phyloP scores from a whole-genome alignment of 2,329 filamentous ascomycete species.

The Fusarium lateritium region DNA sequence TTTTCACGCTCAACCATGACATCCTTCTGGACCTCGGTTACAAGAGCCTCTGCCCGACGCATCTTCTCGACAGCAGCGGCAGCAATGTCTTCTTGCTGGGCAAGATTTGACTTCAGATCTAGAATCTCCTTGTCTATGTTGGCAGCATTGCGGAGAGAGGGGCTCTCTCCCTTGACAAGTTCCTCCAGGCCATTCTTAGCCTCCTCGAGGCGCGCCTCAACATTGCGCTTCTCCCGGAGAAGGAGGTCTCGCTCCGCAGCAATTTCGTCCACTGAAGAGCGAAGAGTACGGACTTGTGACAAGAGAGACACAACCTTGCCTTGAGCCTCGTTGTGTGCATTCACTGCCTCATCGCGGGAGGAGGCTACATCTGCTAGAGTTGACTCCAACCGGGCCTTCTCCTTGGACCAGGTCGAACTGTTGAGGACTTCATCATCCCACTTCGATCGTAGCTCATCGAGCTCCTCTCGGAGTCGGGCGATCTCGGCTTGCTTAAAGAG shows the following conservation, averaged over 20 bases:
- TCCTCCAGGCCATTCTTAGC: slow-evolving; percentile 92
- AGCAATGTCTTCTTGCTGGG: slow-evolving; percentile 94
- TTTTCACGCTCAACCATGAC: slow-evolving; percentile 88
- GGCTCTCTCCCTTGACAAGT: slow-evolving; percentile 85
- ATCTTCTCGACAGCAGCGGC: slow-evolving; percentile 96
- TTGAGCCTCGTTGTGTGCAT: slow-evolving; percentile 95
- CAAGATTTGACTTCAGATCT: slow-evolving; percentile 88
- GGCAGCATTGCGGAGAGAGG: slow-evolving; percentile 90
- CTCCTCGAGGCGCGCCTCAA: slow-evolving; percentile 88
- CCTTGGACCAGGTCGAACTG: slow-evolving; percentile 98
- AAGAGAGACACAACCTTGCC: slow-evolving; percentile 91
- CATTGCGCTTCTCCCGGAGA: slow-evolving; percentile 88
- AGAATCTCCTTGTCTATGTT: slow-evolving; percentile 90
- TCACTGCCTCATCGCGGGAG: slow-evolving; percentile 93
- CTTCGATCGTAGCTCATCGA: slow-evolving; percentile 93
- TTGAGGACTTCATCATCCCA: slow-evolving; percentile 99
- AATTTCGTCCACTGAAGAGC: slow-evolving; percentile 88
- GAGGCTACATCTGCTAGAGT: slow-evolving; percentile 90
- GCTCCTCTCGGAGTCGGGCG: slow-evolving; percentile 89
- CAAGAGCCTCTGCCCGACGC: slow-evolving; percentile 90
- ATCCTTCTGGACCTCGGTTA: slow-evolving; percentile 92
- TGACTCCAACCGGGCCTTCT: slow-evolving; percentile 92
- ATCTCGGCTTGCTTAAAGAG: slow-evolving; percentile 90
- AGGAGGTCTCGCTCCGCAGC: slow-evolving; percentile 88
- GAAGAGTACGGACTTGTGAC: slow-evolving; percentile 88